Base-by-base conservation (phyloP, 2,329 filamentous ascomycete species). In the Trichoderma atrobrunneum region DNA sequence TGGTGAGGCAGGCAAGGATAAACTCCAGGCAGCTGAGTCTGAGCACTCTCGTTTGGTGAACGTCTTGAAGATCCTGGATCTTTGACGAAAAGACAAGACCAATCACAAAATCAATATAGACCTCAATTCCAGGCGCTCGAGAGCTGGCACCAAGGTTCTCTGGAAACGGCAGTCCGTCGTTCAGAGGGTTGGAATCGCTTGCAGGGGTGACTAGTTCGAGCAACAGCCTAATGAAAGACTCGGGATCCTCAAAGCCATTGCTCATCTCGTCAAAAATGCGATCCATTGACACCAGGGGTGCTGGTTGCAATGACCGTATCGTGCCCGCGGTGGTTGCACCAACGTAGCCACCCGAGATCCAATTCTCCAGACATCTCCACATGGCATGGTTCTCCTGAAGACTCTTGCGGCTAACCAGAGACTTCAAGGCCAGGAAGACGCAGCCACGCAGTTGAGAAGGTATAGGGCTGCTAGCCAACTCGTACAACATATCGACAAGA, bases 31-130 rank as follows among this genome's bases (percentile, higher is more conserved):
- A 97, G 73, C 90, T 92, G 76, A 92, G 90, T 63, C 92, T 90
- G 69, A 98, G 83, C 10, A 95, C 86, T 59, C 91, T 89, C 30
- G 90, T 87, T 79, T 97, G 93, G 54, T 89, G 83, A 63, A 89
- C 83, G 73, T 93, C 92, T 70, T 86, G 83, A 7, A 92, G 81
- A 70, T 94, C 91, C 43, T 87, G 87, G 12, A 89, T 85, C 73
- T 89, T 92, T 64, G 88, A 86, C 18, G 88, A 89, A 77, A 97
- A 92, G 18, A 97, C 89, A 71, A 91, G 88, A 18, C 93, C 94
- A 74, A 98, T 83, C 24, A 94, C 91, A 79, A 96, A 98, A 81
- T 99, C 97, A 71, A 98, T 87, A 77, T 98, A 99, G 2, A 93
- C 90, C 73, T 97, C 95, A 73, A 99, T 94, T 2, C 97, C 96